Evolutionary conservation across 2,329 filamentous ascomycete genomes (phyloP).

Genomic region (Neofusicoccum sp.): DNA sequence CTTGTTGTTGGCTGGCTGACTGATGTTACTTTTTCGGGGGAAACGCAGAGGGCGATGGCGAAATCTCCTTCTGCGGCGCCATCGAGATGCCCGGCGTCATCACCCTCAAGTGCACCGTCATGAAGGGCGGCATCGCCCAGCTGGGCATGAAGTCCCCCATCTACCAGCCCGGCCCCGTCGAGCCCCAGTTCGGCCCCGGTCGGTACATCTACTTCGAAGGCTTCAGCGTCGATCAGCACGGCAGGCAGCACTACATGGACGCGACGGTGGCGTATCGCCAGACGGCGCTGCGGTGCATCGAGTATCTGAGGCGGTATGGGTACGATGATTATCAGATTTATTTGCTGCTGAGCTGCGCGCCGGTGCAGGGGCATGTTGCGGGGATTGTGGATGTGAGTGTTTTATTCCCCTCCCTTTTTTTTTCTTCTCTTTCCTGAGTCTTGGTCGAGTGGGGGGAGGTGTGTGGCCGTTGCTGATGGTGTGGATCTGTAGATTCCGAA

Average conservation of each 20-base stretch:
- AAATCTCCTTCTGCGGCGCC: slow-evolving; percentile 73
- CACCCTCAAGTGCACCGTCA: slow-evolving; percentile 83
- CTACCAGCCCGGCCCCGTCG: slow-evolving; percentile 81
- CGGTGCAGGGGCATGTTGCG: slow-evolving; percentile 82
- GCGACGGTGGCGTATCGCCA: slow-evolving; percentile 83
- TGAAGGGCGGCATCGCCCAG: slow-evolving; percentile 75
- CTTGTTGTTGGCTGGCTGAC: neutral
- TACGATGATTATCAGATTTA: slow-evolving; percentile 78
- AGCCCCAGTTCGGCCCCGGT: slow-evolving; percentile 82
- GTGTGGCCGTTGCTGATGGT: neutral
- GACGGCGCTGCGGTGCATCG: slow-evolving; percentile 72
- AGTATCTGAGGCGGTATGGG: slow-evolving; percentile 73
- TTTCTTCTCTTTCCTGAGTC: neutral
- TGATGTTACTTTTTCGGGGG: no score
- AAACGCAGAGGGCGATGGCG: slow-evolving; percentile 71
- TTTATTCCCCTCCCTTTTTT: neutral
- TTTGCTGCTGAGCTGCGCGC: slow-evolving; percentile 78
- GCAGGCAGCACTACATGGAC: slow-evolving; percentile 87
- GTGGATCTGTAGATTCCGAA: slow-evolving; percentile 65
- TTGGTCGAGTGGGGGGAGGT: neutral
- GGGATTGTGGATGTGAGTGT: slow-evolving; percentile 68
- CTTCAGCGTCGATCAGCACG: slow-evolving; percentile 83
- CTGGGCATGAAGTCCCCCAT: slow-evolving; percentile 79
- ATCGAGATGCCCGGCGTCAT: slow-evolving; percentile 95
- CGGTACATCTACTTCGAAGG: slow-evolving; percentile 84